These are phyloP conservation scores for Candida tetrigidarum DNA, from an alignment of 1,139 yeast species.

Conservation along the genomic window DNA sequence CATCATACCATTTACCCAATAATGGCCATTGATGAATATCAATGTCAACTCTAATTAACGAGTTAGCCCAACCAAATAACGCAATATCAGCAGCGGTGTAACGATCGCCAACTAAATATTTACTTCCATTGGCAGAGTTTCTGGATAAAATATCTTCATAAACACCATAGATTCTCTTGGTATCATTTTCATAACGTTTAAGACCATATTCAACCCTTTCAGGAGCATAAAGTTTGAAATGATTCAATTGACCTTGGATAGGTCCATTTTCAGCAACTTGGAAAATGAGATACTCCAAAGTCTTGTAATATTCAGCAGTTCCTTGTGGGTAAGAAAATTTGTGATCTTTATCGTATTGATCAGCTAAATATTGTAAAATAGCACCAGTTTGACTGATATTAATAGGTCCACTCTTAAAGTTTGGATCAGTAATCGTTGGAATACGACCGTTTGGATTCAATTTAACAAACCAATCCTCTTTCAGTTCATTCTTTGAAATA, in stretches of 20 bases:
- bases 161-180: slow-evolving; percentile 56
- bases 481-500: slow-evolving; percentile 43
- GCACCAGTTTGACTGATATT: slow-evolving; percentile 62
- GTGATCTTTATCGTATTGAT: slow-evolving; percentile 57
- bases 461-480: slow-evolving; percentile 56
- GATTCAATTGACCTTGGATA: slow-evolving; percentile 61
- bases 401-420: slow-evolving; percentile 35
- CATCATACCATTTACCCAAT: slow-evolving; percentile 48
- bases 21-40: slow-evolving; percentile 48
- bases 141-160: slow-evolving; percentile 49
- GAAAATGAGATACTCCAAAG: slow-evolving; percentile 55
- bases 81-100: slow-evolving; percentile 58
- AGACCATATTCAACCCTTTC: slow-evolving; percentile 57
- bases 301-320: slow-evolving; percentile 50
- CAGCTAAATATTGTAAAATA: slow-evolving; percentile 57
- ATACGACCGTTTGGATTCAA: slow-evolving; percentile 67
- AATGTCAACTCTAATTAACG: slow-evolving; percentile 26
- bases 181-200: slow-evolving; percentile 53
- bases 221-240: slow-evolving; percentile 45
- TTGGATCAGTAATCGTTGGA: slow-evolving; percentile 56
- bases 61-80: slow-evolving; percentile 41
- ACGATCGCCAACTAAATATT: slow-evolving; percentile 57
- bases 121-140: slow-evolving; percentile 29
- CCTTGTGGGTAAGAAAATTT: slow-evolving; percentile 51
- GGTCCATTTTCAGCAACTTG: slow-evolving; percentile 67